Percentiles rank a stretch among this genome's conserved stretches.
These are phyloP conservation scores for Basidiobolus meristosporus DNA, from an alignment of 371 early-diverging fungal genomes.

Conservation along the genomic window DNA sequence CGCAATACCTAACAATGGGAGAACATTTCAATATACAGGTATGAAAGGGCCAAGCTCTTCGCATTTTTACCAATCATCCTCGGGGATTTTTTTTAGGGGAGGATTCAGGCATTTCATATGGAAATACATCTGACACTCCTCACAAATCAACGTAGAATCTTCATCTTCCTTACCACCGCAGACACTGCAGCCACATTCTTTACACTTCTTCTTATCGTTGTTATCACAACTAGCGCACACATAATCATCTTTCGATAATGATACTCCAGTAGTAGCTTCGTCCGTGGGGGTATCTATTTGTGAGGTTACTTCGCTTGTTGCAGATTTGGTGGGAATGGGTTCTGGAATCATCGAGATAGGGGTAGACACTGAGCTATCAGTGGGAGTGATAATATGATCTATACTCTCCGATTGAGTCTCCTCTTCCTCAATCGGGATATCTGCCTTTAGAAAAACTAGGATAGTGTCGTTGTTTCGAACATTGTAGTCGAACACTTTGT, in stretches of 20 bases:
- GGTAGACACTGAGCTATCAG: not conserved
- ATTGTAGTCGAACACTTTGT: conserved; percentile 6
- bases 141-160: conserved; percentile 24
- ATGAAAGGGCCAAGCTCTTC: conserved; percentile 4
- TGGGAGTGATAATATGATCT: not conserved
- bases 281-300: not conserved
- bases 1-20: conserved; percentile 18
- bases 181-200: conserved; percentile 24
- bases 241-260: conserved; percentile 3
- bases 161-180: conserved; percentile 28
- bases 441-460: conserved; percentile 1
- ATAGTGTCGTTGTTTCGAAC: conserved; percentile 5
- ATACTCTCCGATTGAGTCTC: not conserved
- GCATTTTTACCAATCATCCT: conserved; percentile 15
- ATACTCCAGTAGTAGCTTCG: no score
- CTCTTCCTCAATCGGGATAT: not conserved
- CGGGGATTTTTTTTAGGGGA: conserved; percentile 15
- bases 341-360: not conserved
- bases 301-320: not conserved
- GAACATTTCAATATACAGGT: not conserved
- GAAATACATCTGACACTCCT: conserved; percentile 32
- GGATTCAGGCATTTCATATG: conserved; percentile 21
- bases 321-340: not conserved
- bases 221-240: conserved; percentile 28
- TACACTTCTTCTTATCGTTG: conserved; percentile 13